phyloP scores from a whole-genome alignment of 2,329 filamentous ascomycete genomes.

The Aspergillus latus region DNA sequence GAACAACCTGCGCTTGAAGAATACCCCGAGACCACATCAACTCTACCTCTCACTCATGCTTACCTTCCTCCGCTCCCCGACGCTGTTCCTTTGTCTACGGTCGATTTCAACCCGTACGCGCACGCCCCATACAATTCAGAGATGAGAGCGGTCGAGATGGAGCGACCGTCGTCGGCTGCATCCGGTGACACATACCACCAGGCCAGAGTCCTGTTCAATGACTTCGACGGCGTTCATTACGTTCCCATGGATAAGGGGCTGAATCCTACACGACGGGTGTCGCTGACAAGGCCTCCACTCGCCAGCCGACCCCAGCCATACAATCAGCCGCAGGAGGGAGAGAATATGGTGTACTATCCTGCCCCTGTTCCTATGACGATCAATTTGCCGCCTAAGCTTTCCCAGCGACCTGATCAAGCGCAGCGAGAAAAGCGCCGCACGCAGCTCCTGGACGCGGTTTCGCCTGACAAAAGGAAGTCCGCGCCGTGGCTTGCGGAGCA shows the following conservation, averaged over 20 bases:
- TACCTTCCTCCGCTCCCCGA: conserved; percentile 19
- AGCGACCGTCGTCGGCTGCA: conserved; percentile 41
- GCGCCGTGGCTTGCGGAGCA: conserved; percentile 45
- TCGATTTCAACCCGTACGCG: conserved; percentile 16
- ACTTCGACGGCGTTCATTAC: conserved; percentile 54
- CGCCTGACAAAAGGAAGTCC: conserved; percentile 54
- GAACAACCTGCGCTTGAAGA: conserved; percentile 44
- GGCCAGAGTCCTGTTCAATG: conserved; percentile 44
- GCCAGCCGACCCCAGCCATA: conserved; percentile 40
- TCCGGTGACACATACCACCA: conserved; percentile 51
- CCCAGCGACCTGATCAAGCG: conserved; percentile 63
- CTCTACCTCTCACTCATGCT: conserved; percentile 20
- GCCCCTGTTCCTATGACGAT: conserved; percentile 92
- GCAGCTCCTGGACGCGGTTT: conserved; percentile 67
- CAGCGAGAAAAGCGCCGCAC: conserved; percentile 70
- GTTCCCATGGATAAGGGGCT: conserved; percentile 29
- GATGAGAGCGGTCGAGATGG: conserved; percentile 18
- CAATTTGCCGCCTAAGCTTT: conserved; percentile 85
- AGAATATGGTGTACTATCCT: conserved; percentile 91
- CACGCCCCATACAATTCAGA: conserved; percentile 19
- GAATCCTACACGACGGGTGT: conserved; percentile 33
- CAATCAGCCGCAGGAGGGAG: conserved; percentile 55
- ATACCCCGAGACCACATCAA: conserved; percentile 9
- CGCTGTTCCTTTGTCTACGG: conserved; percentile 6
- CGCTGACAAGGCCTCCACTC: conserved; percentile 42